Base-by-base conservation (phyloP, 495 filamentous ascomycete species). In the Thermothielavioides terrestris region DNA sequence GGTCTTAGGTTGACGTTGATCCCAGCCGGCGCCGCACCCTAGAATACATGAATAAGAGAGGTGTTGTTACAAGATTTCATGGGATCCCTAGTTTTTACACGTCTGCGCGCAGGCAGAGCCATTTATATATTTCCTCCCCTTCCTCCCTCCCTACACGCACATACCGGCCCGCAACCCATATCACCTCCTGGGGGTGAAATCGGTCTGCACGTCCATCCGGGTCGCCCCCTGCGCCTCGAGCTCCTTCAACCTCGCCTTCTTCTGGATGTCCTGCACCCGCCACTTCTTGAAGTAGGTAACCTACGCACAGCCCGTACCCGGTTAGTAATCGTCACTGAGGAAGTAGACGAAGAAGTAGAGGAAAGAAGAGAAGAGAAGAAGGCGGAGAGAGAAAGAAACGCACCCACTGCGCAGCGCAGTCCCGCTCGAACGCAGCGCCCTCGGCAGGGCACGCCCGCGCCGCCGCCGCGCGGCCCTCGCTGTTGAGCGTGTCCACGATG, bases 281-380 rank as follows among this genome's bases (percentile, higher is more conserved):
- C 88, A 82, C 64, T 95, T 86, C 69, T 97, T 95, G 75, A 98
- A 98, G 68, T 98, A 95, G 68, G 86, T 86, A 49, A 97, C 88
- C 91, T 96, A 58, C 28, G 48, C 30, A 20, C n/a, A 2, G 12
- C 4, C 50, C 20, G 14, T 2, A 15, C 21, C 6, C 6, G 0
- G 27, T 55, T 31, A 47, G 36, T 23, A 32, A 42, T 35, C 21
- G 2, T 3, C 22, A 2, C 20, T 3, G 28, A n/a, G 9, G 22
- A 46, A 14, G 28, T 17, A 26, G 6, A 26, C 46, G 5, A 37
- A 47, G 10, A 23, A 22, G 7, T n/a, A 50, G 10, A 34, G 17
- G 17, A 12, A 8, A 50, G 30, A 3, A 50, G 22, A 30, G 17
- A 25, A 34, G 32, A 42, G 32, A 18, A 47, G 12, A 11, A 14